phyloP scores from a whole-genome alignment of 1,284 basidiomycete species.

The Pisolithus thermaeus region DNA sequence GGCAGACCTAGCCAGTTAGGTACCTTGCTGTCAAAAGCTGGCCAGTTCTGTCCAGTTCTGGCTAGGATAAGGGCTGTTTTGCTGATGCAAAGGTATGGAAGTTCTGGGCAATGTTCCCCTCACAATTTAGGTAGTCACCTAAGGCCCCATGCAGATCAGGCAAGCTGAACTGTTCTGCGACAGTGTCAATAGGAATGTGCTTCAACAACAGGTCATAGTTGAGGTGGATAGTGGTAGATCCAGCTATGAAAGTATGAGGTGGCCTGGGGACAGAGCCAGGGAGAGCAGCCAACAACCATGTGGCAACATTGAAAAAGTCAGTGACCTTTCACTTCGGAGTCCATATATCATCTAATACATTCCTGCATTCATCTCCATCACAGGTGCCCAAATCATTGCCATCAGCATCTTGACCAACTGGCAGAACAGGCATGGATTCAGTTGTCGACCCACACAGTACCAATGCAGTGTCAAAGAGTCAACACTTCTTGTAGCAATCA shows the following conservation, averaged over 20 bases:
- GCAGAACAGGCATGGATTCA: conserved; percentile 9
- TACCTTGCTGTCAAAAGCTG: too few species aligned
- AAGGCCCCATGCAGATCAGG: conserved; percentile 25
- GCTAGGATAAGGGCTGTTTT: too few species aligned
- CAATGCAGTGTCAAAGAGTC: conserved; percentile 21
- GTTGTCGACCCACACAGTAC: conserved; percentile 4
- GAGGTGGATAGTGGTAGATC: conserved; percentile 21
- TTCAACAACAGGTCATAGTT: conserved; percentile 13
- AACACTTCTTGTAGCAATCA: conserved; percentile 24
- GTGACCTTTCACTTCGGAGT: background rate
- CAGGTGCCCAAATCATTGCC: background rate
- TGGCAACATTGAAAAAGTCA: conserved; percentile 2
- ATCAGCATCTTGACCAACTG: background rate
- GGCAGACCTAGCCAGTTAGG: too few species aligned
- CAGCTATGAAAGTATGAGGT: conserved; percentile 11
- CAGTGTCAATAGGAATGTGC: conserved; percentile 16
- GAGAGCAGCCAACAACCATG: conserved; percentile 7
- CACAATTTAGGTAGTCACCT: conserved; percentile 17
- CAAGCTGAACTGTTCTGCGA: conserved; percentile 15
- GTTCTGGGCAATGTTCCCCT: background rate
- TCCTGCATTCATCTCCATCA: background rate
- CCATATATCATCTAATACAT: conserved; percentile 2
- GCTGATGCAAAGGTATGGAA: too few species aligned
- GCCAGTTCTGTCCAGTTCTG: too few species aligned
- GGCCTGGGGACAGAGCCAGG: background rate